Evolutionary conservation across 179 eudicot species (phyloP), one percentile per base, ranked within the genome.

Genomic region (Beta corolliflora): DNA sequence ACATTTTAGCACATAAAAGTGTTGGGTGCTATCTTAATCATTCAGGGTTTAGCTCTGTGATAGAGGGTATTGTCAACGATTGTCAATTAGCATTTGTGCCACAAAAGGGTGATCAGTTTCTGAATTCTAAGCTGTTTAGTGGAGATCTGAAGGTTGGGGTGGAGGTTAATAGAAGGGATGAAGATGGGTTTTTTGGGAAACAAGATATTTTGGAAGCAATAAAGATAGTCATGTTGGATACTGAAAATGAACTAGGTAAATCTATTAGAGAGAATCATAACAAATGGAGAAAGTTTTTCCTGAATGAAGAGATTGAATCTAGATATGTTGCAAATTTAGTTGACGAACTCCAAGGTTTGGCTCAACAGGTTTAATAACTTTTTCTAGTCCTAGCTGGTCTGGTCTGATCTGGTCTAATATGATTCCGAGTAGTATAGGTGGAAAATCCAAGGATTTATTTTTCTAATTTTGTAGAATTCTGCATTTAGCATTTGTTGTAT

Each of bases 131-230:
- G 87, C 81, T 87, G 0, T 73, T 88, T 18, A 67, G 81, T 66
- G 74, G 70, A 25, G 91, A 87, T 41, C 41, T 88, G 54, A 82
- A 74, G 82, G 88, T 85, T 15, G 91, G 90, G 4, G 75, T 85
- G 29, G 91, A 88, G 84, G 91, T 90, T 16, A 82, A 88, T 46
- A 81, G 92, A 69, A 85, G 89, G 60, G 92, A 88, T 77, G 87
- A 79, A 50, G 90, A 90, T 83, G 91, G 91, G 67, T 82, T 74
- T 72, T 90, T 87, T 76, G 86, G 84, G 80, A 88, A 75, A 67
- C 76, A 79, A 4, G 91, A 88, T 77, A 81, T 88, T 66, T 53
- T 79, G 41, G 79, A 79, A 31, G 91, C 89, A 63, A 85, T 90
- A 56, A 78, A 76, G n/a, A 81, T 21, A 18, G 81, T 85, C 23